Conservation (phyloP, 371 early-diverging fungal species). For the Circinella minor region DNA sequence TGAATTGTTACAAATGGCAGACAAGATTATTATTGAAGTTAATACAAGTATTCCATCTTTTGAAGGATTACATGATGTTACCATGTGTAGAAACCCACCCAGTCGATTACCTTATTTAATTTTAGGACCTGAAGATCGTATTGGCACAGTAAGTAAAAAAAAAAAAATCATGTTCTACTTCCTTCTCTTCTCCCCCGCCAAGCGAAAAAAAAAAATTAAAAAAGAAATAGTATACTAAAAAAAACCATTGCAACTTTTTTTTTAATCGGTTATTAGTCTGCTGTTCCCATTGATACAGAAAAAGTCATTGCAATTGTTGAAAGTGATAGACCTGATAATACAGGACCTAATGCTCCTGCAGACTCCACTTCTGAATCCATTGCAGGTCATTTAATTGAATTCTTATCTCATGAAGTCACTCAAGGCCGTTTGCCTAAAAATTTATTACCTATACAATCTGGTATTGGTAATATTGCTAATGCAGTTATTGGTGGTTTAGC, state of each 20-base stretch:
- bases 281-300: conserved; percentile 55
- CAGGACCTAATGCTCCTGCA: conserved; percentile 48
- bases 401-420: conserved; percentile 55
- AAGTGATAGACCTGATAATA: conserved; percentile 52
- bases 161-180: neutral
- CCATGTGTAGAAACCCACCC: conserved; percentile 44
- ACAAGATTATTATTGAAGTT: conserved; percentile 59
- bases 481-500: conserved; percentile 60
- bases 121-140: conserved; percentile 53
- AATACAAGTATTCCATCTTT: conserved; percentile 59
- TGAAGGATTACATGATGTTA: conserved; percentile 60
- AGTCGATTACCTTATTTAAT: conserved; percentile 56
- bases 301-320: conserved; percentile 56
- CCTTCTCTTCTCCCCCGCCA: too few relatives aligned
- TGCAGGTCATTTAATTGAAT: conserved; percentile 55
- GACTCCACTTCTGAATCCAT: conserved; percentile 51
- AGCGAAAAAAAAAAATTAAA: neutral
- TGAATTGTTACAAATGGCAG: conserved; percentile 57
- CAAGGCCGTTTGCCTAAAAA: conserved; percentile 54
- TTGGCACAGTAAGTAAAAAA: conserved; percentile 45
- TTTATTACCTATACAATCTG: conserved; percentile 55
- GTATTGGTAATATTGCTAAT: conserved; percentile 64
- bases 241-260: neutral
- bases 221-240: neutral
- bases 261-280: conserved; percentile 29